Percentiles rank a stretch among this genome's conserved stretches.
phyloP scores from a whole-genome alignment of 1,284 basidiomycete species.

The Trichosporon faecale region DNA sequence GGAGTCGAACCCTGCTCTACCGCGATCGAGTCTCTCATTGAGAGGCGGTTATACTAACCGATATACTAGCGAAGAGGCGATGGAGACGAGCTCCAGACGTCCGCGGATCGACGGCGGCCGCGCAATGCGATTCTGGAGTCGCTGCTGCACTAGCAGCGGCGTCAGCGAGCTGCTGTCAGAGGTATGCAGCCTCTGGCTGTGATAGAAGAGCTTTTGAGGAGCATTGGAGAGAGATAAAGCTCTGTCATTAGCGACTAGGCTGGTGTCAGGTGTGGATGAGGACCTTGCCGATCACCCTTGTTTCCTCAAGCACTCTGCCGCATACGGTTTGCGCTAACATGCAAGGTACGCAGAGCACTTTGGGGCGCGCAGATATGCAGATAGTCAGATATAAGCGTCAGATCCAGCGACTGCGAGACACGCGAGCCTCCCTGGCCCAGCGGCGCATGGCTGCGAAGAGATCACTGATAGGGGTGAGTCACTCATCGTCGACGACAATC shows the following conservation, averaged over 20 bases:
- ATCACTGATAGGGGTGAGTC: no score
- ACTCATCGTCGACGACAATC: not conserved
- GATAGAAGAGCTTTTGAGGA: no score
- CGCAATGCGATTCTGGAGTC: not conserved
- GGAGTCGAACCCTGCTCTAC: slow-evolving; percentile 5
- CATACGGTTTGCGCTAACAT: no score
- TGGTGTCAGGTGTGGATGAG: no score
- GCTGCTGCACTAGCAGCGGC: not conserved
- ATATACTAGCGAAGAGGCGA: not conserved
- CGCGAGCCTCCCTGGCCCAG: not conserved
- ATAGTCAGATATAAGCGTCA: not conserved
- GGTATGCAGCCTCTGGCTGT: no score
- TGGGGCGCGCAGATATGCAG: no score
- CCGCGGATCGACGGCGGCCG: not conserved
- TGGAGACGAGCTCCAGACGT: not conserved
- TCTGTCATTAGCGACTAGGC: no score
- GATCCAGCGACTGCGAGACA: not conserved
- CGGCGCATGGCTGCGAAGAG: no score
- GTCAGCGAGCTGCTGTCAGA: not conserved
- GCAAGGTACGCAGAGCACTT: not conserved
- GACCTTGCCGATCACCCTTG: no score
- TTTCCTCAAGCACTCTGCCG: no score
- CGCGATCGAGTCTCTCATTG: not conserved
- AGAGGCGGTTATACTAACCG: slow-evolving; percentile 5
- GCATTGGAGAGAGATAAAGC: no score